phyloP scores from a whole-genome alignment of 305 asterid genomes.

The Fraxinus sp. region DNA sequence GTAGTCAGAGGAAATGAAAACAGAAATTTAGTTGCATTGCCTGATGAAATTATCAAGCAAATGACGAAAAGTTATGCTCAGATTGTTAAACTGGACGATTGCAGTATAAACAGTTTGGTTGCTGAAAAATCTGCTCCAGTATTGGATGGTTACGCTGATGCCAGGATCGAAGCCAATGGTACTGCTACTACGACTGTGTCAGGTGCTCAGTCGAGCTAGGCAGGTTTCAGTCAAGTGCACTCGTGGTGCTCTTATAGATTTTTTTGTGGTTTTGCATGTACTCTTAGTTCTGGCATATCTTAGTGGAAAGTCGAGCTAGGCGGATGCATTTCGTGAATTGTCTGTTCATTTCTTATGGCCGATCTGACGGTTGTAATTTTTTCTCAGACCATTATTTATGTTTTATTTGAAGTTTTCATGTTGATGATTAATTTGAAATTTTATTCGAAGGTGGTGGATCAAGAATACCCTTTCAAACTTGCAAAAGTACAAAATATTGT shows the following conservation, averaged over 20 bases:
- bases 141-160: background rate
- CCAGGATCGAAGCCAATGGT: background rate
- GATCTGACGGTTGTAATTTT: background rate
- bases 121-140: slow-evolving; percentile 2
- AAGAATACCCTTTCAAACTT: background rate
- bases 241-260: background rate
- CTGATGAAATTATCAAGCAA: slow-evolving; percentile 6
- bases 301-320: background rate
- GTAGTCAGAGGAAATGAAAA: background rate
- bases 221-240: background rate
- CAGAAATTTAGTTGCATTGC: background rate
- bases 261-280: background rate
- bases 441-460: background rate
- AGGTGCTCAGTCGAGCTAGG: background rate
- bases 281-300: background rate
- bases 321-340: background rate
- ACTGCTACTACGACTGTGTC: background rate
- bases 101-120: background rate
- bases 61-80: slow-evolving; percentile 13
- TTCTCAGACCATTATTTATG: background rate
- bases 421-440: background rate
- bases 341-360: background rate
- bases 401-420: background rate
- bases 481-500: background rate
- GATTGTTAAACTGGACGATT: background rate